phyloP scores from a whole-genome alignment of 345 rosid species.

The Sisymbrium irio region DNA sequence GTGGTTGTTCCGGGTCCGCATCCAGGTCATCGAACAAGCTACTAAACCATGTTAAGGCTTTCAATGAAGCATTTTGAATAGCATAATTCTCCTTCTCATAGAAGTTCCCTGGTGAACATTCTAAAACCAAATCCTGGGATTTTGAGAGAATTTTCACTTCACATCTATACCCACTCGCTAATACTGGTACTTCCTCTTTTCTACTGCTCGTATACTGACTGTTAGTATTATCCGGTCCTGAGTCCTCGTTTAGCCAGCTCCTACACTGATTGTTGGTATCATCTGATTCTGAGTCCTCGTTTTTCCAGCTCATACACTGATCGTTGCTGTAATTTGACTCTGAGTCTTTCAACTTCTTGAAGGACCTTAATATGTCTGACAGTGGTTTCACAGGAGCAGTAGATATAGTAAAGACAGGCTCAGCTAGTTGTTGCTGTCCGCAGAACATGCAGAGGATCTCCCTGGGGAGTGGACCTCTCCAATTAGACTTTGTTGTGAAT shows the following conservation, averaged over 20 bases:
- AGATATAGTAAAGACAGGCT: slow-evolving; percentile 56
- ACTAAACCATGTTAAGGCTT: slow-evolving; percentile 68
- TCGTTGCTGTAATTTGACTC: slow-evolving; percentile 18
- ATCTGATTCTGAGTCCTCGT: too few relatives aligned
- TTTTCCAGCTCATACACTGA: too few relatives aligned
- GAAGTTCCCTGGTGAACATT: slow-evolving; percentile 38
- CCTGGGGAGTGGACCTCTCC: slow-evolving; percentile 80
- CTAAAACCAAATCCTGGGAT: slow-evolving; percentile 33
- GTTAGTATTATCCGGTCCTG: neutral
- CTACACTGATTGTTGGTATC: too few relatives aligned
- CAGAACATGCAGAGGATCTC: slow-evolving; percentile 71
- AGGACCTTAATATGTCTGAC: slow-evolving; percentile 43
- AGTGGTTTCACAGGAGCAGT: slow-evolving; percentile 39
- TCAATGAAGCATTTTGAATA: slow-evolving; percentile 62
- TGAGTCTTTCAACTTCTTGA: slow-evolving; percentile 46
- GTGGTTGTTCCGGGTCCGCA: neutral
- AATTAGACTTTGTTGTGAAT: slow-evolving; percentile 64
- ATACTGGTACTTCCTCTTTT: slow-evolving; percentile 34
- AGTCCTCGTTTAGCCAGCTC: too few relatives aligned
- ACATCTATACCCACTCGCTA: slow-evolving; percentile 38
- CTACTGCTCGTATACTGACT: neutral
- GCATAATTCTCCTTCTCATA: slow-evolving; percentile 69
- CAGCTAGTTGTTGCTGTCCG: slow-evolving; percentile 70
- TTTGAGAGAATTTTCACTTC: slow-evolving; percentile 64
- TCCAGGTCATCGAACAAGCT: slow-evolving; percentile 46